Evolutionary conservation across 148 eudicot genomes (phyloP), one percentile per base, ranked within the genome.

Genomic region (Vaccinium vitisidaea): DNA sequence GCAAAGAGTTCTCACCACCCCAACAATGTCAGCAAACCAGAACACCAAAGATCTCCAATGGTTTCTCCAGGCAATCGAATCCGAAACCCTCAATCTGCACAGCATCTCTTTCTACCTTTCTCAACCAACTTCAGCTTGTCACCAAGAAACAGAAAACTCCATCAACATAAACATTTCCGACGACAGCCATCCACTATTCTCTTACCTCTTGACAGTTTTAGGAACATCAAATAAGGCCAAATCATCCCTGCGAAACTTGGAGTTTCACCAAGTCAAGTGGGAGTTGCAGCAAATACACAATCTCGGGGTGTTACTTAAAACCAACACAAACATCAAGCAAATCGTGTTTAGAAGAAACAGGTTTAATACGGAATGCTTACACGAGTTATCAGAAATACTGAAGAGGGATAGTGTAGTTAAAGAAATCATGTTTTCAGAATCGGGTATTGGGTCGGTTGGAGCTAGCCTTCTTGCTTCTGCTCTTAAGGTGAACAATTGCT

Each of bases 211-310:
- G 23, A 21, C 82, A 61, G 81, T 83, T 48, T 84, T 95, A 61
- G 88, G 85, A 80, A 25, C 92, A 89, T 75, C 92, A 79, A 43
- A 71, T 52, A 86, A 61, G 61, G 70, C 86, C 79, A 69, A n/a
- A 30, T 48, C 85, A 10, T 88, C 93, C 48, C 80, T 96, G 27
- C 88, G 84, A 70, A 90, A 89, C 87, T 18, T 93, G 77, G 95
- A 90, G 90, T 96, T 96, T 84, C 94, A 96, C 87, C 87, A 84
- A 50, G 97, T 93, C 6, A 85, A 88, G 50, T 96, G 99, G 99
- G 92, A 92, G 9, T 27, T 85, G 52, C 89, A 91, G 78, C 91
- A 90, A 83, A 80, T 93, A 1, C 87, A 86, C 50, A 85, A 83
- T 84, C 93, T 96, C 21, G 67, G 84, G 8, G 21, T 30, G 0